A percentile compares a stretch with the other conserved stretches of the same genome.
phyloP scores from a whole-genome alignment of 805 yeast species.

The Candida silvicultrix region DNA sequence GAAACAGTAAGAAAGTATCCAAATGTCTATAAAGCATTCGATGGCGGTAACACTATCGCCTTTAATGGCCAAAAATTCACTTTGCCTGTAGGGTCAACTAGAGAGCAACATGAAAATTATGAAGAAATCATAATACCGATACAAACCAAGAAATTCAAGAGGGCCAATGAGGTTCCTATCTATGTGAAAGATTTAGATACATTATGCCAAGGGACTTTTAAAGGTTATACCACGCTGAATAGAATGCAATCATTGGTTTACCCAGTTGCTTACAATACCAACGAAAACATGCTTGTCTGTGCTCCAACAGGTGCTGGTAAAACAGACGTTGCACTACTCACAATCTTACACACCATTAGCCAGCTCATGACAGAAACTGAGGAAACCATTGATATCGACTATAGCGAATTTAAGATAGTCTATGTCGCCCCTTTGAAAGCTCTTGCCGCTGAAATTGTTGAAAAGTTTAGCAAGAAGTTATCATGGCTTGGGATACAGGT shows the following conservation, averaged over 20 bases:
- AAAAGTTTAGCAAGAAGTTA: conserved; percentile 71
- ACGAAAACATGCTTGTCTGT: conserved; percentile 92
- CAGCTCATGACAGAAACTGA: conserved; percentile 56
- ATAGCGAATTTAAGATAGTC: conserved; percentile 82
- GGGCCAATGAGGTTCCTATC: conserved; percentile 41
- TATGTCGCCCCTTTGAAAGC: conserved; percentile 95
- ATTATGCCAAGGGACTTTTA: conserved; percentile 79
- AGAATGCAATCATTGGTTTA: conserved; percentile 86
- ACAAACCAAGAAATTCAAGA: conserved; percentile 35
- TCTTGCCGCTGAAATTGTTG: conserved; percentile 93
- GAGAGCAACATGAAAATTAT: conserved; percentile 51
- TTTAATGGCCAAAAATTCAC: conserved; percentile 76
- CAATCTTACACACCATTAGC: conserved; percentile 73
- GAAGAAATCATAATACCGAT: conserved; percentile 88
- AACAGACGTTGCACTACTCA: conserved; percentile 83
- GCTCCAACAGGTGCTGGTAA: conserved; percentile 99
- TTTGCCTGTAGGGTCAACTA: conserved; percentile 75
- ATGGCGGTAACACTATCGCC: conserved; percentile 62
- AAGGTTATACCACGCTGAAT: conserved; percentile 69
- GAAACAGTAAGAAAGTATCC: conserved; percentile 56
- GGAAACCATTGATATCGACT: conserved; percentile 57
- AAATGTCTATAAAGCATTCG: conserved; percentile 74
- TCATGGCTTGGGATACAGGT: conserved; percentile 84
- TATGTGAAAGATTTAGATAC: conserved; percentile 60
- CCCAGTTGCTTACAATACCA: conserved; percentile 88